Percentiles rank a stretch among this genome's conserved stretches.
Evolutionary conservation across 495 filamentous ascomycete species (phyloP).

Genomic region (Penicillium atrosanguineum): DNA sequence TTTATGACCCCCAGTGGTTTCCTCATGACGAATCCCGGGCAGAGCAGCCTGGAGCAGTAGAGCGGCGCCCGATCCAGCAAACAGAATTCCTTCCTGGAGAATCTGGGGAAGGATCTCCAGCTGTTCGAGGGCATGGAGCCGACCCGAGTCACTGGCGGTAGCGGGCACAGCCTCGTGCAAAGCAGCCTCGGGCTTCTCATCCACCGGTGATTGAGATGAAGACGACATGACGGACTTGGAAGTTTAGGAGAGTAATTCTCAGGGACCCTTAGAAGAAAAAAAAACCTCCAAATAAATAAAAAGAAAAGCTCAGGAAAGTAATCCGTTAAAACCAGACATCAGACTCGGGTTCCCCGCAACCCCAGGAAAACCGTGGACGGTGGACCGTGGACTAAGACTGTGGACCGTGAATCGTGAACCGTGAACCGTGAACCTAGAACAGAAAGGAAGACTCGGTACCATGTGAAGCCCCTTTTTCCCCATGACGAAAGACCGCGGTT

Average conservation of each 20-base stretch:
- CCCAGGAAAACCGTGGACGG: not conserved
- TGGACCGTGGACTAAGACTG: too few relatives aligned
- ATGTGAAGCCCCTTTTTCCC: not conserved
- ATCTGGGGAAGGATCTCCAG: conserved; percentile 41
- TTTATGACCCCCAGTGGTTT: conserved; percentile 10
- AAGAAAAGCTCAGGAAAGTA: not conserved
- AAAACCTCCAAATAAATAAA: not conserved
- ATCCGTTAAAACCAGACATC: not conserved
- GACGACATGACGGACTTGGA: conserved; percentile 10
- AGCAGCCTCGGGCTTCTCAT: conserved; percentile 20
- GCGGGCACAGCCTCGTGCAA: conserved; percentile 6
- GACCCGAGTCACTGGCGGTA: conserved; percentile 14
- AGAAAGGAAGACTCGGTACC: not conserved
- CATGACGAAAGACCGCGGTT: conserved; percentile 21
- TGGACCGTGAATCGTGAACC: too few relatives aligned
- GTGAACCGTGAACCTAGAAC: too few relatives aligned
- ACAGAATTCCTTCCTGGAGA: conserved; percentile 40
- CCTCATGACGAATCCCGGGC: conserved; percentile 30
- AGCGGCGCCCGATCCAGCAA: conserved; percentile 37
- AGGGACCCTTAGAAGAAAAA: too few relatives aligned
- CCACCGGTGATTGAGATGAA: conserved; percentile 20
- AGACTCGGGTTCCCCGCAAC: conserved; percentile 1
- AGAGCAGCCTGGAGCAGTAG: conserved; percentile 41
- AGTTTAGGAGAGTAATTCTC: not conserved
- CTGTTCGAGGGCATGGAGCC: conserved; percentile 32